phyloP scores from a whole-genome alignment of 2,329 filamentous ascomycete genomes.

The Penicillium digitatum region DNA sequence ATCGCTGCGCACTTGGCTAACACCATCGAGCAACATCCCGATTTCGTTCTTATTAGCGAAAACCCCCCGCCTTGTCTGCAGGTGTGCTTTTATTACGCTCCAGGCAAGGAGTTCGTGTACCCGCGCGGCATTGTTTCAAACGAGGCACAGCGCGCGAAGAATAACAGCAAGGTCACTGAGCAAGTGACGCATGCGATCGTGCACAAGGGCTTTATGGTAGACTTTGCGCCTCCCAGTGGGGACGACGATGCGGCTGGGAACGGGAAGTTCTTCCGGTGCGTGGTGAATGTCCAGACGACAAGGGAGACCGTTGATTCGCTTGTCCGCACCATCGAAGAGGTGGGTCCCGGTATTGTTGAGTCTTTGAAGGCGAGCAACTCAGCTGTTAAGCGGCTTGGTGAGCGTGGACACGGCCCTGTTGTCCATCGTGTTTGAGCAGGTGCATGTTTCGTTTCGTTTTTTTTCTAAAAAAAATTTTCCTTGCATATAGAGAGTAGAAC shows the following conservation, averaged over 20 bases:
- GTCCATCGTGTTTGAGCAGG: slow-evolving; percentile 22
- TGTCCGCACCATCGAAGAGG: slow-evolving; percentile 55
- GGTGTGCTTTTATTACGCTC: slow-evolving; percentile 87
- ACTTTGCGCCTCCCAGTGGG: slow-evolving; percentile 54
- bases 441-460: not conserved
- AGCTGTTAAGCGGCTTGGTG: slow-evolving; percentile 26
- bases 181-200: slow-evolving; percentile 54
- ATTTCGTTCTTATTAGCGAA: slow-evolving; percentile 69
- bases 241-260: slow-evolving; percentile 50
- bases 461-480: not conserved
- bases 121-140: slow-evolving; percentile 29
- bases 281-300: slow-evolving; percentile 61
- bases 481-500: slow-evolving; percentile 5
- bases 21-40: slow-evolving; percentile 51
- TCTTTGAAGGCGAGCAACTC: slow-evolving; percentile 24
- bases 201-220: slow-evolving; percentile 63
- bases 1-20: slow-evolving; percentile 65
- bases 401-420: slow-evolving; percentile 37
- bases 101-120: slow-evolving; percentile 50
- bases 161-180: slow-evolving; percentile 55
- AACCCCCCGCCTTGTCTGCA: slow-evolving; percentile 84
- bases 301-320: slow-evolving; percentile 60
- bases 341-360: slow-evolving; percentile 36
- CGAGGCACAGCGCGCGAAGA: slow-evolving; percentile 39
- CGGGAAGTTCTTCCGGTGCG: slow-evolving; percentile 65